Conservation (phyloP, 495 filamentous ascomycete genomes). For the Bathelium albidoporum region DNA sequence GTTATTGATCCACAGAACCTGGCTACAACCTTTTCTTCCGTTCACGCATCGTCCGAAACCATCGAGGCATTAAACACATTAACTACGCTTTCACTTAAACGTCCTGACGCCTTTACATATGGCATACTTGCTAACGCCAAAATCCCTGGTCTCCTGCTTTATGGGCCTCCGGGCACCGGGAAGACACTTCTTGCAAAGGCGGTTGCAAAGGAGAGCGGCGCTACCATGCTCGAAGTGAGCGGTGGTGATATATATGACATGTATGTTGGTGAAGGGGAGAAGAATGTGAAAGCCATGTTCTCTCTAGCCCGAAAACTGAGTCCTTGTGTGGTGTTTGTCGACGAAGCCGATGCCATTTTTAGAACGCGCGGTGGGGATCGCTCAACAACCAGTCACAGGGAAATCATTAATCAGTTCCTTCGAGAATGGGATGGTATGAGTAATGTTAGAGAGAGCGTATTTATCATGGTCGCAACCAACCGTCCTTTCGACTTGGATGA, state of each 20-base stretch:
- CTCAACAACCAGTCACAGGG: conserved; percentile 58
- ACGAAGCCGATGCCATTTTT: conserved; percentile 91
- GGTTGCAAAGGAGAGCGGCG: conserved; percentile 87
- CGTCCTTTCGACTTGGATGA: conserved; percentile 93
- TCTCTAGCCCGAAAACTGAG: conserved; percentile 79
- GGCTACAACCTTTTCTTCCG: conserved; percentile 72
- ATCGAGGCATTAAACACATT: conserved; percentile 82
- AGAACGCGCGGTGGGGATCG: conserved; percentile 54
- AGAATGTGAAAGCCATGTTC: conserved; percentile 92
- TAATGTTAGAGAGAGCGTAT: conserved; percentile 55
- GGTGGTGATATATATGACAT: conserved; percentile 85
- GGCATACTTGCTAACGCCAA: conserved; percentile 86
- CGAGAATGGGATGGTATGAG: conserved; percentile 97
- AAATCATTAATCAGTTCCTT: conserved; percentile 94
- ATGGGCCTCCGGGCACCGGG: conserved; percentile 91
- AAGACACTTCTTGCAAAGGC: conserved; percentile 95
- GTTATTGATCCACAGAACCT: conserved; percentile 72
- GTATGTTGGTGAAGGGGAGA: conserved; percentile 93
- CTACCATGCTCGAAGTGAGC: conserved; percentile 66
- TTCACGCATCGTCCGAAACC: conserved; percentile 70
- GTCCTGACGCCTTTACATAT: conserved; percentile 92
- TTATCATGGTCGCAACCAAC: conserved; percentile 99
- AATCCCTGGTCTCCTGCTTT: conserved; percentile 81
- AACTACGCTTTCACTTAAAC: conserved; percentile 74
- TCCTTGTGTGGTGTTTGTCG: conserved; percentile 93